A percentile compares a stretch with the other conserved stretches of the same genome.
These are phyloP conservation scores for Backusella psychrophila DNA, from an alignment of 192 early-diverging fungal genomes.

Conservation along the genomic window DNA sequence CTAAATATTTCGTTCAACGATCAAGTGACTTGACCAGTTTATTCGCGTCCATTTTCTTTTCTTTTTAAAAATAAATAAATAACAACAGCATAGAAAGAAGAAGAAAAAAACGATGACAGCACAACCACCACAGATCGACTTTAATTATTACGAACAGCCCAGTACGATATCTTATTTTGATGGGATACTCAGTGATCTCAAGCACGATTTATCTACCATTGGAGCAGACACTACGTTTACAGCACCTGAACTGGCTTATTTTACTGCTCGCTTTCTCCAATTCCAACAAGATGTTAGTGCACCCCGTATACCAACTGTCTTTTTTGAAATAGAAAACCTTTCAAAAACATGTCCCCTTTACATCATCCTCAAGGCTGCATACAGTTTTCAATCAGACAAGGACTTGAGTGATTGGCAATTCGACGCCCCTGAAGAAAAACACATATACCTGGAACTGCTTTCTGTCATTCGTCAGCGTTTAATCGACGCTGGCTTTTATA, in stretches of 20 bases:
- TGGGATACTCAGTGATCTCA: constrained; percentile 18
- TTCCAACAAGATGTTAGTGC: constrained; percentile 20
- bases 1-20: neutral
- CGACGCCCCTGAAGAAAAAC: constrained; percentile 25
- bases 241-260: constrained; percentile 32
- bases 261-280: constrained; percentile 27
- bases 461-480: constrained; percentile 15
- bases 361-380: constrained; percentile 26
- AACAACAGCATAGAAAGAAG: neutral
- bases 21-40: neutral
- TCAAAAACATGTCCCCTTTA: constrained; percentile 17
- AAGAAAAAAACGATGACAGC: neutral
- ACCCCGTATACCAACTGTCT: constrained; percentile 14
- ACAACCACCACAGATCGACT: constrained; percentile 26
- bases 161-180: constrained; percentile 35
- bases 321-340: constrained; percentile 21
- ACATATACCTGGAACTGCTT: constrained; percentile 16
- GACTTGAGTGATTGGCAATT: constrained; percentile 33
- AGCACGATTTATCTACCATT: constrained; percentile 14
- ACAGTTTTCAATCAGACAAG: constrained; percentile 26
- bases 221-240: constrained; percentile 29
- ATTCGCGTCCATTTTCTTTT: neutral
- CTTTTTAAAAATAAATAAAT: neutral
- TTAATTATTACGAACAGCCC: constrained; percentile 35
- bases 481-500: constrained; percentile 10